Conservation (phyloP, 1,139 yeast genomes). For the Saccharomyces pastorianus region DNA sequence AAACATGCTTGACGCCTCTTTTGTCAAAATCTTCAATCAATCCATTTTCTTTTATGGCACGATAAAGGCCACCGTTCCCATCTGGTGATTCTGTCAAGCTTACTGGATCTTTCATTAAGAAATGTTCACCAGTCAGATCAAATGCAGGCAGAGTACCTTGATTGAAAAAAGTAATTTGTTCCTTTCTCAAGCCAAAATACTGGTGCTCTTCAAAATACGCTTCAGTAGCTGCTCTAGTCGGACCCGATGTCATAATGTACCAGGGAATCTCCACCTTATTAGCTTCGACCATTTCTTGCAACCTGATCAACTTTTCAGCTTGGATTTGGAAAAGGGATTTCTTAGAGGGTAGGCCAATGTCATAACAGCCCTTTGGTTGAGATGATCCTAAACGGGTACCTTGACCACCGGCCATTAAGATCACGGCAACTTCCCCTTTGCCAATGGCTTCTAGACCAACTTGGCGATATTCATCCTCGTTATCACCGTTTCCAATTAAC, state of each 20-base stretch:
- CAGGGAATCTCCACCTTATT: slow-evolving; percentile 47
- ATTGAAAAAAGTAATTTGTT: slow-evolving; percentile 71
- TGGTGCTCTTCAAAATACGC: slow-evolving; percentile 50
- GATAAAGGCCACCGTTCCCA: slow-evolving; percentile 95
- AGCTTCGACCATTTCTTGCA: slow-evolving; percentile 52
- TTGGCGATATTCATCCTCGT: slow-evolving; percentile 42
- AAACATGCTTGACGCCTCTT: slow-evolving; percentile 81
- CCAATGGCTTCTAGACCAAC: slow-evolving; percentile 64
- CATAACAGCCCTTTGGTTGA: slow-evolving; percentile 88
- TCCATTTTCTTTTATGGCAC: slow-evolving; percentile 61
- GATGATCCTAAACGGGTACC: slow-evolving; percentile 90
- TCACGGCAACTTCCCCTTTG: slow-evolving; percentile 71
- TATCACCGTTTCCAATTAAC: slow-evolving; percentile 22
- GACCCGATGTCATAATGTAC: slow-evolving; percentile 95
- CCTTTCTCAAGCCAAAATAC: slow-evolving; percentile 59
- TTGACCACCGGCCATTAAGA: slow-evolving; percentile 96
- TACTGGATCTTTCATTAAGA: slow-evolving; percentile 50
- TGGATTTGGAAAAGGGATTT: slow-evolving; percentile 87
- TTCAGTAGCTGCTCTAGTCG: slow-evolving; percentile 73
- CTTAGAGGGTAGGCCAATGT: slow-evolving; percentile 75
- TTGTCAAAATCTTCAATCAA: slow-evolving; percentile 57
- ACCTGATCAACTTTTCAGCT: slow-evolving; percentile 68
- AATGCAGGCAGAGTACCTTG: slow-evolving; percentile 96
- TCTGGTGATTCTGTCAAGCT: slow-evolving; percentile 83
- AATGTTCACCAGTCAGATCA: slow-evolving; percentile 56